A percentile compares a stretch with the other conserved stretches of the same genome.
phyloP scores from a whole-genome alignment of 2,329 filamentous ascomycete genomes.

The Aspergillus transmontanensis region DNA sequence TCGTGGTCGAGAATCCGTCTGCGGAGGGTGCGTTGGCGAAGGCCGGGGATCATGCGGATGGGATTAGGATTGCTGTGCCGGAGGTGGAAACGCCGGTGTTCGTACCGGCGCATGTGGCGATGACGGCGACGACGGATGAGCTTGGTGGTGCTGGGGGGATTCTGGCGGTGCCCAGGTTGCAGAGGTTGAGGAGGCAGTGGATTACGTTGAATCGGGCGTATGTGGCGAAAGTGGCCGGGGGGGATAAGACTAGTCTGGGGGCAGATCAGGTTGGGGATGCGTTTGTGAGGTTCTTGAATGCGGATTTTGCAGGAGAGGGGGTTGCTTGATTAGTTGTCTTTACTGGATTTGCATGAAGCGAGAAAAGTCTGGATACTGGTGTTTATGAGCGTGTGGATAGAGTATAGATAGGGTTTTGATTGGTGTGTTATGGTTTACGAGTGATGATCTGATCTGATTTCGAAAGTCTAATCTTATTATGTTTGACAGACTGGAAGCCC shows the following conservation, averaged over 20 bases:
- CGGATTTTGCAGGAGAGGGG: constrained; percentile 41
- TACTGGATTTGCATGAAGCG: neutral
- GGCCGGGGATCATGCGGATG: constrained; percentile 20
- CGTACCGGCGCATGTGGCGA: constrained; percentile 41
- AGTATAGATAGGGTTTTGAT: neutral
- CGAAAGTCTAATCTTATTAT: neutral
- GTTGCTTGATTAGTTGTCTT: neutral
- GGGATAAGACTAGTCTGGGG: constrained; percentile 33
- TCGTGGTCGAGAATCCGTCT: constrained; percentile 42
- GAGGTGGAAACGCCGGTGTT: constrained; percentile 35
- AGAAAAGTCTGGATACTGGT: neutral
- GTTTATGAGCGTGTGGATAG: neutral
- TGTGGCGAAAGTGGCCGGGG: constrained; percentile 24
- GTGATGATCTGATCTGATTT: neutral
- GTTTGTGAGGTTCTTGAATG: constrained; percentile 51
- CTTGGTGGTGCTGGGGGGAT: constrained; percentile 44
- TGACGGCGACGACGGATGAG: constrained; percentile 43
- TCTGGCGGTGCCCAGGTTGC: constrained; percentile 45
- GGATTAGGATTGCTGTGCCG: constrained; percentile 40
- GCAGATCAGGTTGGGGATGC: constrained; percentile 44
- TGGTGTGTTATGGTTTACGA: neutral
- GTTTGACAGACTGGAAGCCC: neutral
- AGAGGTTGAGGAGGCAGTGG: constrained; percentile 49
- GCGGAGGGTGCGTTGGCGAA: constrained; percentile 39
- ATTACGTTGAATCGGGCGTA: constrained; percentile 49